A percentile compares a stretch with the other conserved stretches of the same genome.
phyloP scores from a whole-genome alignment of 2,329 filamentous ascomycete genomes.

The Amylocarpus encephaloides region DNA sequence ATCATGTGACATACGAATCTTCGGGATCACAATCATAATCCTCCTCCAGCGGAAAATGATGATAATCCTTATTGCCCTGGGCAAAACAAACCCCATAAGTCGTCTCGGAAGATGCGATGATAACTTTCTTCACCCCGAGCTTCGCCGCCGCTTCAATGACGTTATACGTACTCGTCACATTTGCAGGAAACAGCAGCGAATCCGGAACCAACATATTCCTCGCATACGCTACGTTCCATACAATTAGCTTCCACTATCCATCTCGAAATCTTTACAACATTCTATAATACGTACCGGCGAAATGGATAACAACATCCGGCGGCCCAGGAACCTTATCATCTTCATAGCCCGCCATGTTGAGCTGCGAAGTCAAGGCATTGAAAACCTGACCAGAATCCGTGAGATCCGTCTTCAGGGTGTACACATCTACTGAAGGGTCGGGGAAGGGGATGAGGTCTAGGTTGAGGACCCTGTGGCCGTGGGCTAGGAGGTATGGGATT shows the following conservation, averaged over 20 bases:
- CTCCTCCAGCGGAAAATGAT: slow-evolving; percentile 53
- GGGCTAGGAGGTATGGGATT: slow-evolving; percentile 30
- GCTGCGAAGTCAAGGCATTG: slow-evolving; percentile 41
- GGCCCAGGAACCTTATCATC: slow-evolving; percentile 35
- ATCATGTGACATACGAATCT: too few relatives aligned
- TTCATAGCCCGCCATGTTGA: slow-evolving; percentile 41
- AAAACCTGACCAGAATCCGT: slow-evolving; percentile 35
- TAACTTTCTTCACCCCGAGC: slow-evolving; percentile 54
- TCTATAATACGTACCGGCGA: slow-evolving; percentile 32
- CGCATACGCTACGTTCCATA: slow-evolving; percentile 48
- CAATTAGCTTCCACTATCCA: too few relatives aligned
- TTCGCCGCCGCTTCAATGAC: slow-evolving; percentile 58
- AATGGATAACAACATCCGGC: slow-evolving; percentile 56
- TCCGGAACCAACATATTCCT: slow-evolving; percentile 57
- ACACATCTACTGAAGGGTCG: slow-evolving; percentile 24
- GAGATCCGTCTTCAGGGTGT: slow-evolving; percentile 33
- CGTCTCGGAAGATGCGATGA: slow-evolving; percentile 53
- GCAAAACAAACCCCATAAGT: slow-evolving; percentile 57
- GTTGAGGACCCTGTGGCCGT: slow-evolving; percentile 34
- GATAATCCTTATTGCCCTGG: slow-evolving; percentile 50
- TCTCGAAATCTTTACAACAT: too few relatives aligned
- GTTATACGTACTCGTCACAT: slow-evolving; percentile 52
- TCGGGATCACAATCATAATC: slow-evolving; percentile 42
- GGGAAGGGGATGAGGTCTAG: slow-evolving; percentile 32
- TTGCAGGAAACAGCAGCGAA: slow-evolving; percentile 51